Percentiles rank a stretch among this genome's conserved stretches.
Conservation (phyloP, 2,329 filamentous ascomycete species). For the Alternaria brassicae region DNA sequence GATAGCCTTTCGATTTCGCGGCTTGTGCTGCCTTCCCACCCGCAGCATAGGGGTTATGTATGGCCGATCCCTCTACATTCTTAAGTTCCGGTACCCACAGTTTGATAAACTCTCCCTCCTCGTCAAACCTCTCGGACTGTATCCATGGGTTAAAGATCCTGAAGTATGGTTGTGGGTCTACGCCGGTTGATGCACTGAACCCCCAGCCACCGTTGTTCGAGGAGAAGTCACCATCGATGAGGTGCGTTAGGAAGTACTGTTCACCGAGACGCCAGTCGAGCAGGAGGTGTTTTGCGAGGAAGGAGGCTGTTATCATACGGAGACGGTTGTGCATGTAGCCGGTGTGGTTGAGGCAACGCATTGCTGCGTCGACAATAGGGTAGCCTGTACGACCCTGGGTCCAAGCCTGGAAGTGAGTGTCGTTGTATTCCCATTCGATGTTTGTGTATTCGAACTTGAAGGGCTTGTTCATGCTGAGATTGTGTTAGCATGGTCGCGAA, state of each 20-base stretch:
- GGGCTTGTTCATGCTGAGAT: constrained; percentile 70
- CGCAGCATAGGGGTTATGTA: constrained; percentile 81
- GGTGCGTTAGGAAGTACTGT: constrained; percentile 59
- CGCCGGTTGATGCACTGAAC: constrained; percentile 71
- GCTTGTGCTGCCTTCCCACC: constrained; percentile 60
- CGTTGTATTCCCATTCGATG: constrained; percentile 73
- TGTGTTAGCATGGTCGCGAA: neutral
- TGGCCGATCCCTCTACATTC: constrained; percentile 68
- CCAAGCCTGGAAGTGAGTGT: constrained; percentile 70
- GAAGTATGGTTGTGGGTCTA: constrained; percentile 90
- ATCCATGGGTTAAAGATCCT: constrained; percentile 85
- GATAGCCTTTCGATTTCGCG: constrained; percentile 74
- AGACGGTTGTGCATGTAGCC: constrained; percentile 62
- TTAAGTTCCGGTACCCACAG: constrained; percentile 81
- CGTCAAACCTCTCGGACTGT: constrained; percentile 87
- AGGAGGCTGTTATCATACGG: constrained; percentile 60
- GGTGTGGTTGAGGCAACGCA: constrained; percentile 59
- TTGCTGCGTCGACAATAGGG: constrained; percentile 60
- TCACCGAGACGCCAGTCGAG: constrained; percentile 61
- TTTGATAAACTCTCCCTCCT: constrained; percentile 78
- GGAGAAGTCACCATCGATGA: constrained; percentile 58
- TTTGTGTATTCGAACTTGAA: constrained; percentile 87
- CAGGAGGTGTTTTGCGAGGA: constrained; percentile 58
- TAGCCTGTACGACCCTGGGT: constrained; percentile 57
- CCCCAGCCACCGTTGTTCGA: constrained; percentile 71